Evolutionary conservation across 257 asterid genomes (phyloP).

Genomic region (Paraleonurus japonicus): DNA sequence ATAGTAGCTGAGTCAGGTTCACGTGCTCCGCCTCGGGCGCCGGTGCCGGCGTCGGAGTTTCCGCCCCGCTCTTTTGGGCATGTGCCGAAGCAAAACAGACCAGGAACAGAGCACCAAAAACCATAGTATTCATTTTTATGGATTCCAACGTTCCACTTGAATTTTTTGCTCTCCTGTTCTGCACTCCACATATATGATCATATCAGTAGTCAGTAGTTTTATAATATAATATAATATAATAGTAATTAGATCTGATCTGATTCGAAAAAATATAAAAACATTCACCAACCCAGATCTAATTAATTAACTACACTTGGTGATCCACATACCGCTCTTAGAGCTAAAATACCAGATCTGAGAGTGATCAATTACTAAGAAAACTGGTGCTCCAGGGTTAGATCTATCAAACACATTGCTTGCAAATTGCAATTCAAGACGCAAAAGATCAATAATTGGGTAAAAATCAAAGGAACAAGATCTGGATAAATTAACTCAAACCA

Average conservation of each 20-base stretch:
- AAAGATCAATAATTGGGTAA: neutral
- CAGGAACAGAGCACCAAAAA: conserved; percentile 28
- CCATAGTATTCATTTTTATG: conserved; percentile 21
- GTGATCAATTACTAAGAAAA: too few relatives aligned
- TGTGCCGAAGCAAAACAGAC: conserved; percentile 33
- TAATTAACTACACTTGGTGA: neutral
- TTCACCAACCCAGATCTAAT: neutral
- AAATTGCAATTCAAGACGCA: neutral
- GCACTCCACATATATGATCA: too few relatives aligned
- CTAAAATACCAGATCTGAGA: too few relatives aligned
- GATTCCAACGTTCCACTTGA: neutral
- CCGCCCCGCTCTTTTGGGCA: conserved; percentile 33
- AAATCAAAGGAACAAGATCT: conserved; percentile 17
- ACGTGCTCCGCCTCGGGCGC: conserved; percentile 71
- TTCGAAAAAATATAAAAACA: neutral
- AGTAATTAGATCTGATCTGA: conserved; percentile 15
- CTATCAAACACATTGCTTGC: neutral
- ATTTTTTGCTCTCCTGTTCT: too few relatives aligned
- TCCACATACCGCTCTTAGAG: too few relatives aligned
- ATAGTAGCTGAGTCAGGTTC: conserved; percentile 61
- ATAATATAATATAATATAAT: too few relatives aligned
- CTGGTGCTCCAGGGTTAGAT: conserved; percentile 1
- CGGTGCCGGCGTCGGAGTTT: conserved; percentile 62
- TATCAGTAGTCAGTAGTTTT: too few relatives aligned
- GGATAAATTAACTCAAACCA: neutral